These are phyloP conservation scores for Trichoderma sp. DNA, from an alignment of 2,329 filamentous ascomycete genomes.

Conservation along the genomic window DNA sequence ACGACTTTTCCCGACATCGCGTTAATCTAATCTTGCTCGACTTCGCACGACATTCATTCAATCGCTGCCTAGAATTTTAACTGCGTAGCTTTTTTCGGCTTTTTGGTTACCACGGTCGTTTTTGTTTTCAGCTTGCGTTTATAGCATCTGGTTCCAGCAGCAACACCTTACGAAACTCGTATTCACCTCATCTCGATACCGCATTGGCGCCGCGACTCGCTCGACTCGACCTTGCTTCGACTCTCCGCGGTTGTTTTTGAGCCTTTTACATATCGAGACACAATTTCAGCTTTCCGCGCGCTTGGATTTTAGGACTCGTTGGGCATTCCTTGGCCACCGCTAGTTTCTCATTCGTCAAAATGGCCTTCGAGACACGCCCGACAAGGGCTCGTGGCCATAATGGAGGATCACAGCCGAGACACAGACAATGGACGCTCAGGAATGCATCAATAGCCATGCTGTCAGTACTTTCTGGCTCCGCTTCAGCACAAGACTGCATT, in stretches of 20 bases:
- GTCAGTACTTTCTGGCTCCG: slow-evolving; percentile 32
- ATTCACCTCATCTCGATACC: neutral
- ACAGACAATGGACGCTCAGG: slow-evolving; percentile 26
- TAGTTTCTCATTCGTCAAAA: slow-evolving; percentile 14
- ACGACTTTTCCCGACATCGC: slow-evolving; percentile 8
- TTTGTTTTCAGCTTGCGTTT: slow-evolving; percentile 23
- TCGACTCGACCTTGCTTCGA: neutral
- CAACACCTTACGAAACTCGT: slow-evolving; percentile 24
- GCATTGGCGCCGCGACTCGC: neutral
- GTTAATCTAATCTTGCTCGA: slow-evolving; percentile 15
- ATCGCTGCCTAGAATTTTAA: neutral
- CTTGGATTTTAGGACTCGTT: neutral
- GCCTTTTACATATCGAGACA: neutral
- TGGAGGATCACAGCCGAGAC: slow-evolving; percentile 21
- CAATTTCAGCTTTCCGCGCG: neutral
- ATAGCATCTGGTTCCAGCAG: slow-evolving; percentile 31
- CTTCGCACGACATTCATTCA: slow-evolving; percentile 12
- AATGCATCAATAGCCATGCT: slow-evolving; percentile 31
- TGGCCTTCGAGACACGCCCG: slow-evolving; percentile 16
- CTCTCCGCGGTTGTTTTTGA: neutral
- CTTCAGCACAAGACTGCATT: slow-evolving; percentile 55
- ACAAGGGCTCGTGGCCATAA: slow-evolving; percentile 10
- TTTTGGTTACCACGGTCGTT: slow-evolving; percentile 37
- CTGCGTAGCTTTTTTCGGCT: slow-evolving; percentile 16
- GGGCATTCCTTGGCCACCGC: neutral